Percentiles rank a stretch among this genome's conserved stretches.
Evolutionary conservation across 371 early-diverging fungal species (phyloP).

Genomic region (Circinella umbellata): DNA sequence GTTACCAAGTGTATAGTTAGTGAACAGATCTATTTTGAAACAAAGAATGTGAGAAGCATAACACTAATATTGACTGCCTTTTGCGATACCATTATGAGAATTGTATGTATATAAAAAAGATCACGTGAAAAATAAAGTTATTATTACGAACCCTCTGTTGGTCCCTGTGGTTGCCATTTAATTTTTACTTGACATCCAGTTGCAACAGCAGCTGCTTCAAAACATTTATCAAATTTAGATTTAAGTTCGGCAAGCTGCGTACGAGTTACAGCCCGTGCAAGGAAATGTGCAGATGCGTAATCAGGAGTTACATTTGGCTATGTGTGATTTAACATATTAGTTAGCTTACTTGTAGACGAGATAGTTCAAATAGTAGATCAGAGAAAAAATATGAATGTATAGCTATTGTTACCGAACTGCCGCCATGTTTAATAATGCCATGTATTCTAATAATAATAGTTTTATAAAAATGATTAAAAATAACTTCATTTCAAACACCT

Average conservation of each 20-base stretch:
- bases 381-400: not conserved
- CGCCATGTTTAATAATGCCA: slow-evolving; percentile 75
- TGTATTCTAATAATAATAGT: slow-evolving; percentile 54
- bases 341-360: not conserved
- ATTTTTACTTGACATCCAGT: slow-evolving; percentile 72
- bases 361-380: not conserved
- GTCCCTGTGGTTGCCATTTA: slow-evolving; percentile 67
- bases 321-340: not conserved
- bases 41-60: too few relatives aligned
- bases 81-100: not conserved
- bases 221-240: slow-evolving; percentile 44
- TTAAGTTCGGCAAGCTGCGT: slow-evolving; percentile 48
- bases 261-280: slow-evolving; percentile 52
- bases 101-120: not conserved
- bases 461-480: not conserved
- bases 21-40: slow-evolving; percentile 40
- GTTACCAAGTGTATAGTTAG: slow-evolving; percentile 60
- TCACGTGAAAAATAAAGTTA: slow-evolving; percentile 4
- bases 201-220: slow-evolving; percentile 69
- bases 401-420: slow-evolving; percentile 57
- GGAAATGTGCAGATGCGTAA: slow-evolving; percentile 49
- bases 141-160: slow-evolving; percentile 65
- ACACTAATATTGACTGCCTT: slow-evolving; percentile 30
- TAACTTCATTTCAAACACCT: not conserved
- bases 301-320: slow-evolving; percentile 55